These are phyloP conservation scores for Pyrus pyrifolia DNA, from an alignment of 306 rosid genomes.

Conservation along the genomic window DNA sequence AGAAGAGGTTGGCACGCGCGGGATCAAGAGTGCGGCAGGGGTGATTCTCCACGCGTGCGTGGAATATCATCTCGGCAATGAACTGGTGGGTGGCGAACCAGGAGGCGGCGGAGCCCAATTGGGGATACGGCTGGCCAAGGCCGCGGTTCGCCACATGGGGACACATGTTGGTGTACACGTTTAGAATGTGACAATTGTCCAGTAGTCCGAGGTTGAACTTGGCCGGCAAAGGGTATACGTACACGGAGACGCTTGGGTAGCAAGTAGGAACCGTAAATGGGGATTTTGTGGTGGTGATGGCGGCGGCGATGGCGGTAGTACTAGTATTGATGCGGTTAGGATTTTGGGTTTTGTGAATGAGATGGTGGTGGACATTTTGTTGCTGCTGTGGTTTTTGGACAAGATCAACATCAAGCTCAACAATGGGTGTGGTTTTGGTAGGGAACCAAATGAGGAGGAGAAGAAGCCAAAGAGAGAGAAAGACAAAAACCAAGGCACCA, in stretches of 20 bases:
- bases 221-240: constrained; percentile 52
- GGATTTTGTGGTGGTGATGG: background rate
- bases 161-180: constrained; percentile 84
- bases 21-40: constrained; percentile 72
- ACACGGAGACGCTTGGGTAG: constrained; percentile 28
- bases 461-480: constrained; percentile 38
- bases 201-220: constrained; percentile 60
- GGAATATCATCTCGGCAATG: constrained; percentile 77
- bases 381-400: background rate
- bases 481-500: constrained; percentile 30
- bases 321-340: background rate
- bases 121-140: constrained; percentile 47
- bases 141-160: constrained; percentile 73
- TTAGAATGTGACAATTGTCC: constrained; percentile 42
- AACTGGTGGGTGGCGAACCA: constrained; percentile 89
- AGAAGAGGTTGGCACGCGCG: constrained; percentile 44
- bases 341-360: background rate
- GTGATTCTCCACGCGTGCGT: constrained; percentile 71
- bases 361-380: background rate
- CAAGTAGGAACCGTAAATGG: constrained; percentile 18
- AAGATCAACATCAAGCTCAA: background rate
- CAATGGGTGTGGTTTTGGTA: background rate
- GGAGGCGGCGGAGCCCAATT: background rate
- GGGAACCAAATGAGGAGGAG: constrained; percentile 31
- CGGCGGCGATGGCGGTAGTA: background rate